Base-by-base conservation (phyloP, 2,329 filamentous ascomycete genomes). In the Monosporascus ibericus region DNA sequence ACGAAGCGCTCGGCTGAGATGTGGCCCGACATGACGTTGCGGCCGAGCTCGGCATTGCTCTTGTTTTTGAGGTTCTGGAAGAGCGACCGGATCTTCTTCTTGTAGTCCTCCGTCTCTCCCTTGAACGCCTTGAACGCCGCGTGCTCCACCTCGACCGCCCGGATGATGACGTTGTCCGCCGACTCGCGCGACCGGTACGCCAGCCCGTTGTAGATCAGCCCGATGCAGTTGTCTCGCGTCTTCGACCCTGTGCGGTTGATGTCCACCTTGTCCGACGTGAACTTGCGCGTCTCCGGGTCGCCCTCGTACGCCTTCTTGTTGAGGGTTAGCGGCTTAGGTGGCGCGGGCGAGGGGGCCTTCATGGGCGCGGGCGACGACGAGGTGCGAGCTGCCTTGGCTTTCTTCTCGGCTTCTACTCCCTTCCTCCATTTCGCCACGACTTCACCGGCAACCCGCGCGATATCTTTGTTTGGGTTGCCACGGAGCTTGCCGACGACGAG, bases 1-100 rank as follows among this genome's bases (percentile, higher is more conserved):
- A 96, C 91, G 62, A 99, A 95, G 37, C 78, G 77, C 2, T 84
- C 81, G 1, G 91, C 75, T 0, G 79, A 60, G 54, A 97, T 88
- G 27, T 88, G 82, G 55, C 88, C 90, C 4, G 75, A 75, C 65
- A 96, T 78, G 59, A 99, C 88, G 58, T 85, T 83, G 56, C 78
- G 78, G 49, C 91, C 86, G 44, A 99, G 82, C 55, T 84, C 81
- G 38, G 82, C 78, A 73, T 97, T 97, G 58, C 85, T 87, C 73
- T 89, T 92, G 75, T 90, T 90, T 78, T 96, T 97, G 62, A 99
- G 82, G 67, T 97, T 97, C 68, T 92, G 85, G 74, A 90, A 97
- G 22, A 99, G 83, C 20, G 90, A 95, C 60, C 92, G 88, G 63
- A 97, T 87, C 77, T 96, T 96, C 60, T 79, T 80, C 67, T 87